Conservation (phyloP, 805 yeast species). For the Kodamaea nitidulidarum region DNA sequence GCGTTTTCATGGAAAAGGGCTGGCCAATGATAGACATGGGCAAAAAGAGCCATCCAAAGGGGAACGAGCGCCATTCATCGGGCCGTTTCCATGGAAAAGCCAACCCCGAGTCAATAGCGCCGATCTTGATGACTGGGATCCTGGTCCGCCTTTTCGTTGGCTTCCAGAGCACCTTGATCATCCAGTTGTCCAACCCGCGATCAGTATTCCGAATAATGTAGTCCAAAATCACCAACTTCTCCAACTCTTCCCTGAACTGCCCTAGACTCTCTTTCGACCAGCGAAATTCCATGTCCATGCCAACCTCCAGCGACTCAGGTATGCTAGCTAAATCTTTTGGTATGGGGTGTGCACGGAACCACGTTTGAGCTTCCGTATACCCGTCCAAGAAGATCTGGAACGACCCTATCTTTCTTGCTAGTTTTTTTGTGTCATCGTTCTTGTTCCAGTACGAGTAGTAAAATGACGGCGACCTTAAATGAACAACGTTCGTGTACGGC, state of each 20-base stretch:
- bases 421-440: slow-evolving; percentile 19
- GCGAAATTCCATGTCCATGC: slow-evolving; percentile 24
- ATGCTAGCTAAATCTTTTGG: slow-evolving; percentile 32
- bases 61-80: slow-evolving; percentile 76
- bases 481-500: slow-evolving; percentile 60
- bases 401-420: slow-evolving; percentile 57
- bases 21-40: slow-evolving; percentile 63
- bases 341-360: slow-evolving; percentile 52
- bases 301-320: slow-evolving; percentile 12
- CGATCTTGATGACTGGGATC: slow-evolving; percentile 46
- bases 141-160: slow-evolving; percentile 6
- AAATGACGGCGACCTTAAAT: slow-evolving; percentile 45
- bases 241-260: slow-evolving; percentile 59
- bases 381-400: slow-evolving; percentile 60
- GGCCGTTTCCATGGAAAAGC: slow-evolving; percentile 83
- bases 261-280: slow-evolving; percentile 51
- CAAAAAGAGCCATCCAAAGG: slow-evolving; percentile 72
- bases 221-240: slow-evolving; percentile 65
- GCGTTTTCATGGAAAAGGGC: slow-evolving; percentile 56
- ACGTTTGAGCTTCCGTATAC: slow-evolving; percentile 58
- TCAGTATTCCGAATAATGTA: slow-evolving; percentile 74
- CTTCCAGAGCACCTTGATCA: slow-evolving; percentile 56
- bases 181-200: slow-evolving; percentile 74
- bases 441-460: slow-evolving; percentile 52
- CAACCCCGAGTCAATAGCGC: slow-evolving; percentile 74